Evolutionary conservation across 768 basidiomycete species (phyloP).

Genomic region (Leccinum fibrillosum): DNA sequence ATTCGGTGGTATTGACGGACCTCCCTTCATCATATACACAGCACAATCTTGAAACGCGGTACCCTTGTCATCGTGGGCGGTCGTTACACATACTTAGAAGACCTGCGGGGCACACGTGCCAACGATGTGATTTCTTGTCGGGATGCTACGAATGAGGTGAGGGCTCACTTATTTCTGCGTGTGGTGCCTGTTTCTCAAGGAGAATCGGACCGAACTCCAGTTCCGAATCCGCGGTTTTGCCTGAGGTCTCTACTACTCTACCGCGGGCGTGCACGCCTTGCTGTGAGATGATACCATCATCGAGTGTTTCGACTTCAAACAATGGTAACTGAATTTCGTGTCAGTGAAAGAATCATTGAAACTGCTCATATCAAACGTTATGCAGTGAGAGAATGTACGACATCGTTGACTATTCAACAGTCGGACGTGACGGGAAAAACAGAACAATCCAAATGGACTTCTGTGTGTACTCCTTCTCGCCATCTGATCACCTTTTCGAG

Average conservation of each 20-base stretch:
- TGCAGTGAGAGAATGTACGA: not conserved
- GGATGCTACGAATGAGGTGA: slow-evolving; percentile 34
- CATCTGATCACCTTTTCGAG: not conserved
- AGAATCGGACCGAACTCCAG: not conserved
- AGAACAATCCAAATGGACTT: not conserved
- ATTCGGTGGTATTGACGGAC: too few species aligned
- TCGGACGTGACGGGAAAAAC: not conserved
- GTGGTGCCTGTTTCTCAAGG: not conserved
- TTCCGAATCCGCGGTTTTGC: not conserved
- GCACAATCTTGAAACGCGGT: slow-evolving; percentile 26
- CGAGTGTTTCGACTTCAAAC: not conserved
- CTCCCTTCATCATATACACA: slow-evolving; percentile 1
- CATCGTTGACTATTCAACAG: not conserved
- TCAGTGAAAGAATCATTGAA: not conserved
- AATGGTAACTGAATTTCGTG: not conserved
- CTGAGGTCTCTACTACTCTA: not conserved
- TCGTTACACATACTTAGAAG: slow-evolving; percentile 30
- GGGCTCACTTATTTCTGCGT: not conserved
- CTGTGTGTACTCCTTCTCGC: not conserved
- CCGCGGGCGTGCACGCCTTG: not conserved
- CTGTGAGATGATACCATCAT: not conserved
- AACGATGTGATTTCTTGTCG: slow-evolving; percentile 32
- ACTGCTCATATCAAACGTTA: not conserved
- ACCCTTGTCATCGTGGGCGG: slow-evolving; percentile 36
- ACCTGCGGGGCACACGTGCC: slow-evolving; percentile 38